phyloP scores from a whole-genome alignment of 176 grass and related monocot genomes.

The Eragrostis nindensis region DNA sequence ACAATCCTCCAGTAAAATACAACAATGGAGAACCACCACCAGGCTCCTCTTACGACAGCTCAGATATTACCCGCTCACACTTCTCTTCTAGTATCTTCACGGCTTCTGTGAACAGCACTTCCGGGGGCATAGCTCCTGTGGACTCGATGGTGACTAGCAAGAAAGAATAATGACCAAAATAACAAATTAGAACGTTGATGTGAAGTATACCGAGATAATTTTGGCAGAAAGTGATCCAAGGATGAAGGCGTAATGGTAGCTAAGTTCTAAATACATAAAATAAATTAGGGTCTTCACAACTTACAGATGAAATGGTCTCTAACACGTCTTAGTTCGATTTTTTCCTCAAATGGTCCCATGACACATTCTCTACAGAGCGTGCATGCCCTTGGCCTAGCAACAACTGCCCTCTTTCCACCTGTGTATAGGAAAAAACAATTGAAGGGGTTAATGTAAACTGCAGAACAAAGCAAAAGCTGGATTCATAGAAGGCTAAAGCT shows the following conservation, averaged over 20 bases:
- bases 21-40: neutral
- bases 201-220: neutral
- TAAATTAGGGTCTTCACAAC: conserved; percentile 27
- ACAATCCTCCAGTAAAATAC: neutral
- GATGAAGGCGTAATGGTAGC: neutral
- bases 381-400: conserved; percentile 65
- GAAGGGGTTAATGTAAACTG: neutral
- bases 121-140: conserved; percentile 58
- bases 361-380: conserved; percentile 89
- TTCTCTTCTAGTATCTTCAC: conserved; percentile 80
- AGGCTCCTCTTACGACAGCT: conserved; percentile 52
- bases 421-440: conserved; percentile 6
- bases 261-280: neutral
- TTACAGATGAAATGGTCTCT: conserved; percentile 97
- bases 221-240: neutral
- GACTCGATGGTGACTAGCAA: conserved; percentile 77
- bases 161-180: conserved; percentile 8
- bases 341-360: conserved; percentile 27
- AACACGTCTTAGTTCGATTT: conserved; percentile 65
- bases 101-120: conserved; percentile 80
- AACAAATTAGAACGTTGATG: neutral
- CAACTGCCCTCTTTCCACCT: conserved; percentile 67
- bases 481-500: conserved; percentile 6
- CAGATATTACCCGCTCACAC: conserved; percentile 68
- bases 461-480: neutral